Conservation (phyloP, 495 filamentous ascomycete species). For the Talaromyces proteolyticus region DNA sequence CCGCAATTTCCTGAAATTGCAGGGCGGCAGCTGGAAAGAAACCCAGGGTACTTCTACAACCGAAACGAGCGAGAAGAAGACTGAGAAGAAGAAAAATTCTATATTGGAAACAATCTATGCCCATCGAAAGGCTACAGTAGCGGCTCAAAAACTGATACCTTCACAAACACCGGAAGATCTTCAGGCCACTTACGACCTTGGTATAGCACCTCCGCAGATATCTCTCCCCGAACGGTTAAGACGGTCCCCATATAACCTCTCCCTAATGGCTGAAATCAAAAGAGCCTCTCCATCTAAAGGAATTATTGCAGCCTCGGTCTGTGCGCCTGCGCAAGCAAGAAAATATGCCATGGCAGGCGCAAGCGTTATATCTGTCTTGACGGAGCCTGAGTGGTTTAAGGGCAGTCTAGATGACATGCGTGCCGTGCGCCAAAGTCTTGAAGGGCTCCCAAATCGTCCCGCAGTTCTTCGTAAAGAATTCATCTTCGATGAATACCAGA, state of each 20-base stretch:
- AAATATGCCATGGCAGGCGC: constrained; percentile 92
- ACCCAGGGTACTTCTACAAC: constrained; percentile 30
- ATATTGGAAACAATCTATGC: constrained; percentile 92
- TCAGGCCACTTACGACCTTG: constrained; percentile 79
- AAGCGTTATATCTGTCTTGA: constrained; percentile 94
- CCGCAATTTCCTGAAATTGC: constrained; percentile 82
- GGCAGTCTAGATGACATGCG: constrained; percentile 92
- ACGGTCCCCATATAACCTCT: constrained; percentile 72
- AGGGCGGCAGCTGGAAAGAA: constrained; percentile 84
- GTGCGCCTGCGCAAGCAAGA: constrained; percentile 83
- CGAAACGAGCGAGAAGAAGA: constrained; percentile 10
- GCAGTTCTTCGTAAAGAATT: constrained; percentile 95
- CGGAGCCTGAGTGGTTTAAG: constrained; percentile 98
- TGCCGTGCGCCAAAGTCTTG: constrained; percentile 78
- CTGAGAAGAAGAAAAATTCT: constrained; percentile 65
- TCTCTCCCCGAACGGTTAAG: constrained; percentile 74
- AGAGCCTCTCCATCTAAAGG: constrained; percentile 95
- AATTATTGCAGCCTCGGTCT: constrained; percentile 79
- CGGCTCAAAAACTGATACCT: constrained; percentile 77
- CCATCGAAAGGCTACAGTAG: constrained; percentile 70
- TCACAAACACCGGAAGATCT: constrained; percentile 80
- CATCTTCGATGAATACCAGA: constrained; percentile 97
- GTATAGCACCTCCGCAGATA: constrained; percentile 79
- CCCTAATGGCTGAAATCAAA: constrained; percentile 96
- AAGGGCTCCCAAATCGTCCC: constrained; percentile 85